Evolutionary conservation across 78 protist genomes (phyloP), one percentile per base, ranked within the genome.

Genomic region (Trichosphaerium sp.): DNA sequence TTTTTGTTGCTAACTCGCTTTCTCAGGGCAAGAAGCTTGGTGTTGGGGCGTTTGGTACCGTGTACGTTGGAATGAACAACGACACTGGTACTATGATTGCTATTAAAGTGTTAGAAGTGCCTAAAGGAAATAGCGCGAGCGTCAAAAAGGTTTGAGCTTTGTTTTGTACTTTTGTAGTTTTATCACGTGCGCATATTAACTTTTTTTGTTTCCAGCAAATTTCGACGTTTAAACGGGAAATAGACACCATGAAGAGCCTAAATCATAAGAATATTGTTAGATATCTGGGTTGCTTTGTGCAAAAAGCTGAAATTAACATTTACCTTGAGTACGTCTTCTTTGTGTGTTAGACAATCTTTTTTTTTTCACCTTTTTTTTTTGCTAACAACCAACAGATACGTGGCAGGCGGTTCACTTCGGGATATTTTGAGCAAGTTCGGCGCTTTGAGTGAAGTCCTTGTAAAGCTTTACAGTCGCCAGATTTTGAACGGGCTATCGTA

Each of bases 371-470:
- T n/a, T n/a, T n/a, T n/a, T n/a, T n/a, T n/a, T n/a, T n/a, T n/a
- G n/a, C n/a, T n/a, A n/a, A n/a, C n/a, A n/a, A n/a, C n/a, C n/a
- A n/a, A n/a, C n/a, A n/a, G n/a, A n/a, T n/a, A n/a, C n/a, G 75
- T 80, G n/a, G 84, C 87, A 4, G 88, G 90, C 44, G 90, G 90
- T 23, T 84, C 90, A 32, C 57, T 84, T 15, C 49, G 80, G n/a
- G 29, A 75, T 2, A n/a, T 88, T 5, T 37, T 85, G n/a, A 23
- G 63, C 18, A 65, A 59, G n/a, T 88, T 88, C 56, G 87, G 87
- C 26, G 25, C 71, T 12, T 73, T 88, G 40, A 18, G 61, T 4
- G 93, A 88, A 63, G 55, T 39, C 54, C 65, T 85, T 7, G 78
- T 84, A 18, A 40, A 41, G 34, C 63, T 52, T 6, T 84, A 84